Evolutionary conservation across 345 rosid species (phyloP), one percentile per base, ranked within the genome.

Genomic region (Populus deltoides): DNA sequence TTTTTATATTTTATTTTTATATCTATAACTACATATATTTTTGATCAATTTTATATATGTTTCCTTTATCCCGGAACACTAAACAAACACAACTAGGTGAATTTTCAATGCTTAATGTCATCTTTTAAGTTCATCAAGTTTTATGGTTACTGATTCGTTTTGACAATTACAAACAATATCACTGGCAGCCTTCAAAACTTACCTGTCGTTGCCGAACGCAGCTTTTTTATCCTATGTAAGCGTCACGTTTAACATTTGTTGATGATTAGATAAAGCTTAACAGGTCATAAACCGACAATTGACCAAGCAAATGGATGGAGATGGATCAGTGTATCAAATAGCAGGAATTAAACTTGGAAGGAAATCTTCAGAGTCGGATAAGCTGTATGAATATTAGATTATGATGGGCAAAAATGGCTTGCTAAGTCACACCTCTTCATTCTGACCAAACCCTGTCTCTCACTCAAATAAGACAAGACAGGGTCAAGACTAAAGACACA

Each of bases 381-480:
- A 67, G 74, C 76, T 75, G 79, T 75, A 51, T 51, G 20, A 68
- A 25, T 70, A n/a, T 74, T 75, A 73, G 77, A 79, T 61, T 18
- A 41, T 31, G 25, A 18, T 27, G 45, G 78, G 63, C 53, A 61
- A 25, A 8, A 17, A 33, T 20, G 59, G 66, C 10, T 79, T 33
- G 68, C 72, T 62, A 68, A 79, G 79, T 70, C 81, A n/a, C 27
- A 13, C 36, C 25, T 68, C 53, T 25, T 38, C 17, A 31, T 45
- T 77, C 79, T 79, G 82, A 83, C 88, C 80, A 6, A 53, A 62
- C 49, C 70, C 45, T 66, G 17, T 25, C 47, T 72, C 24, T 24
- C 70, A 20, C 11, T 10, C 53, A 24, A 25, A 24, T 9, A 59
- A 3, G 65, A 24, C 57, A 12, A 41, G 79, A 79, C 72, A 65